Conservation (phyloP, 768 basidiomycete species). For the Auriscalpium vulgare region DNA sequence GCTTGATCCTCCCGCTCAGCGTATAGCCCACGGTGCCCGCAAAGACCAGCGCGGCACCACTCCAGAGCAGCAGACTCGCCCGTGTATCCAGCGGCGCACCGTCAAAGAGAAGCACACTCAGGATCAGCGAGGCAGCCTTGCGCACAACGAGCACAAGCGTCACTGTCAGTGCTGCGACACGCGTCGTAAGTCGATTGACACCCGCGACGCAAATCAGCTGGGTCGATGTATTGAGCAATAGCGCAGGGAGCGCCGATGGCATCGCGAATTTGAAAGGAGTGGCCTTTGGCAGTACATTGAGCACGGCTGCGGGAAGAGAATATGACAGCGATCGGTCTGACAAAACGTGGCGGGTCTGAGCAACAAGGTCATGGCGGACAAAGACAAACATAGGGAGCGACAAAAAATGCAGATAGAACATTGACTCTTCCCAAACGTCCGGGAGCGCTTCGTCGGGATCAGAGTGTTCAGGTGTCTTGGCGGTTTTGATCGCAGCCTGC, state of each 20-base stretch:
- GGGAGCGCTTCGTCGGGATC: not conserved
- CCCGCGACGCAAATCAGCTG: constrained; percentile 82
- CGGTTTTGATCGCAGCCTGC: not conserved
- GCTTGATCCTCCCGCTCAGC: constrained; percentile 21
- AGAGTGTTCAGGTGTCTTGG: not conserved
- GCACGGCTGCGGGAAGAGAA: constrained; percentile 13
- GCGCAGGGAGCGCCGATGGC: constrained; percentile 53
- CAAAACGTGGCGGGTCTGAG: constrained; percentile 35
- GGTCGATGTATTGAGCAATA: constrained; percentile 72
- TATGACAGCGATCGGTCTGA: not conserved
- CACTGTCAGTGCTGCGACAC: constrained; percentile 67
- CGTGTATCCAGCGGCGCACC: constrained; percentile 28
- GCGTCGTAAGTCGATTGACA: constrained; percentile 77
- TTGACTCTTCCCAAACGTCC: constrained; percentile 69
- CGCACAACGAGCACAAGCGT: constrained; percentile 75
- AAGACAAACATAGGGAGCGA: constrained; percentile 71
- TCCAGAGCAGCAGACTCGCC: constrained; percentile 47
- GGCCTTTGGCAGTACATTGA: constrained; percentile 8
- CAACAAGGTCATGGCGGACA: constrained; percentile 41
- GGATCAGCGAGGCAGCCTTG: constrained; percentile 68
- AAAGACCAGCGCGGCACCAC: constrained; percentile 60
- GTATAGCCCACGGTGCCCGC: constrained; percentile 68
- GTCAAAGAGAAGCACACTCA: constrained; percentile 54
- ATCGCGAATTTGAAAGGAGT: constrained; percentile 29
- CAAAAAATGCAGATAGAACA: constrained; percentile 87